Conservation (phyloP, 1,284 basidiomycete genomes). For the Ganoderma resinaceum region DNA sequence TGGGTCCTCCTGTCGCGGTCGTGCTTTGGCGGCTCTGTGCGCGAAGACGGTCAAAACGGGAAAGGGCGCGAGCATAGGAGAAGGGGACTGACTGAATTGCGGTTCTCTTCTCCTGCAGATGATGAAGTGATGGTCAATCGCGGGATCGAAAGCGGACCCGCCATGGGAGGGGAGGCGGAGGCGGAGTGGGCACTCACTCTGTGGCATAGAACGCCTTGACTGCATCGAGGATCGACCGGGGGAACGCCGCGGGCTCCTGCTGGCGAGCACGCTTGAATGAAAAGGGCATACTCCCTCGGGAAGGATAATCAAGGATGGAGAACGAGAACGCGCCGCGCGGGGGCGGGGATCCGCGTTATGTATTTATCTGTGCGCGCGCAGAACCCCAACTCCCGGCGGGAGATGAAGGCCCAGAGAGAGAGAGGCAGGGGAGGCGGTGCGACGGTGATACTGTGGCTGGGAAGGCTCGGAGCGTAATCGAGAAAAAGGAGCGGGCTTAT, state of each 20-base stretch:
- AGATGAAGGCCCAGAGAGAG: constrained; percentile 19
- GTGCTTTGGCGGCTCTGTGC: constrained; percentile 30
- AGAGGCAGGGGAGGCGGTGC: constrained; percentile 31
- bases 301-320: constrained; percentile 18
- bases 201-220: constrained; percentile 31
- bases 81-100: constrained; percentile 26
- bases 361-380: constrained; percentile 29
- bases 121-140: constrained; percentile 13
- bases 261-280: constrained; percentile 33
- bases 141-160: constrained; percentile 1
- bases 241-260: constrained; percentile 30
- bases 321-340: constrained; percentile 28
- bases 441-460: constrained; percentile 25
- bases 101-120: constrained; percentile 31
- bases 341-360: constrained; percentile 27
- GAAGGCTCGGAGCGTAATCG: constrained; percentile 23
- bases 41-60: constrained; percentile 14
- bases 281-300: constrained; percentile 31
- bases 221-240: constrained; percentile 31
- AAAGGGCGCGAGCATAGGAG: neutral
- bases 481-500: constrained; percentile 31
- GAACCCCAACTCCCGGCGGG: constrained; percentile 23
- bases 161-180: constrained; percentile 2
- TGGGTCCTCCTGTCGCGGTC: constrained; percentile 20
- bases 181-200: constrained; percentile 24